A percentile compares a stretch with the other conserved stretches of the same genome.
Evolutionary conservation across 2,329 filamentous ascomycete genomes (phyloP).

Genomic region (Pezizomycotina sp.): DNA sequence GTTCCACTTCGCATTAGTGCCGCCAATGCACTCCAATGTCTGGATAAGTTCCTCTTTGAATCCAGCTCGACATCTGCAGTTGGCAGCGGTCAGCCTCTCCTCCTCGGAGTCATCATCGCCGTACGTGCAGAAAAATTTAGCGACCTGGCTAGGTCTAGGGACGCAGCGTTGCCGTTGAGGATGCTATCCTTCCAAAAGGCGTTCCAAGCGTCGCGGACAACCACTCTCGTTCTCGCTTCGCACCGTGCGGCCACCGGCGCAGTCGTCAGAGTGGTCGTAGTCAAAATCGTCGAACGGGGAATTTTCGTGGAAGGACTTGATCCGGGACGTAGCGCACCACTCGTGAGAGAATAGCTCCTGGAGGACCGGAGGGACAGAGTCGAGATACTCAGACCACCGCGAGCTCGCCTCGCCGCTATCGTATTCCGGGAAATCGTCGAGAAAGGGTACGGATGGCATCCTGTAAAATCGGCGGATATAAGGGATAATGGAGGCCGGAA

Average conservation of each 20-base stretch:
- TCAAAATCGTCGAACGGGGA: conserved; percentile 19
- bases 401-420: conserved; percentile 15
- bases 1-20: conserved; percentile 16
- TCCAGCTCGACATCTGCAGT: conserved; percentile 14
- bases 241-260: conserved; percentile 15
- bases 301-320: conserved; percentile 19
- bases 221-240: conserved; percentile 14
- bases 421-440: conserved; percentile 19
- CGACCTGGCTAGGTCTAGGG: conserved; percentile 18
- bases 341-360: conserved; percentile 14
- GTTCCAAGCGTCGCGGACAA: conserved; percentile 17
- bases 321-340: conserved; percentile 17
- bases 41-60: conserved; percentile 17
- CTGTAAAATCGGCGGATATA: conserved; percentile 17
- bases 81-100: conserved; percentile 8
- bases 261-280: conserved; percentile 14
- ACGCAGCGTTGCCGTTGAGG: conserved; percentile 17
- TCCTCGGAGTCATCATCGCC: conserved; percentile 7
- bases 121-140: conserved; percentile 17
- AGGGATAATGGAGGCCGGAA: conserved; percentile 9
- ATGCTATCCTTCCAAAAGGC: conserved; percentile 17
- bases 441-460: conserved; percentile 17
- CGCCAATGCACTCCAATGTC: conserved; percentile 18
- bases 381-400: conserved; percentile 16
- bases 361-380: conserved; percentile 12